Percentiles rank a stretch among this genome's conserved stretches.
phyloP scores from a whole-genome alignment of 1,284 basidiomycete species.

The Melanopsichium pennsylvanicum region DNA sequence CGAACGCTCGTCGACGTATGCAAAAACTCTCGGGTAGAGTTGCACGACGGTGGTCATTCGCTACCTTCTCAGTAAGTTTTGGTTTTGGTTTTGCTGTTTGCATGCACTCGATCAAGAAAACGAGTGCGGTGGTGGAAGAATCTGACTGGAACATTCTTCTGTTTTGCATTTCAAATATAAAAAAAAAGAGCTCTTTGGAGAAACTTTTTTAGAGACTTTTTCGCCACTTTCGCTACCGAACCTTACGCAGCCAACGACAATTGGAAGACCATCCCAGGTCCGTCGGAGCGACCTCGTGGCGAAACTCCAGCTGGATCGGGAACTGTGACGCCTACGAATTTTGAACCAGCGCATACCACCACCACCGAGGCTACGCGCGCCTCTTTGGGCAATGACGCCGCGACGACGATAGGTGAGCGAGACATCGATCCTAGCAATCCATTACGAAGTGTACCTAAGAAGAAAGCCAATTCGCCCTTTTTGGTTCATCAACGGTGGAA shows the following conservation, averaged over 20 bases:
- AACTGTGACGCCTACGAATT: constrained; percentile 39
- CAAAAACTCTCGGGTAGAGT: constrained; percentile 54
- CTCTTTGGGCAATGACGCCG: neutral
- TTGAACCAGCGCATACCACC: too few species aligned
- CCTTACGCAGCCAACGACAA: constrained; percentile 34
- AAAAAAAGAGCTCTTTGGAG: constrained; percentile 57
- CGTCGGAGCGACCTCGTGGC: constrained; percentile 41
- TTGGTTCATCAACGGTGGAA: constrained; percentile 59
- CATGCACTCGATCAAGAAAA: too few species aligned
- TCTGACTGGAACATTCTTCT: too few species aligned
- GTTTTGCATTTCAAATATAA: too few species aligned
- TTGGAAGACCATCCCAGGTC: constrained; percentile 41
- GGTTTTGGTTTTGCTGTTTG: too few species aligned
- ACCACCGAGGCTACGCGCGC: constrained; percentile 12
- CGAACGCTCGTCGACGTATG: constrained; percentile 52
- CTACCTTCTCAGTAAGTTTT: constrained; percentile 58
- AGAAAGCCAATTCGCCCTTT: constrained; percentile 59
- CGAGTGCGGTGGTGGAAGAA: too few species aligned
- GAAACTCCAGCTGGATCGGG: constrained; percentile 43
- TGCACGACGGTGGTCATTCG: constrained; percentile 63
- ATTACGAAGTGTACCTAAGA: constrained; percentile 52
- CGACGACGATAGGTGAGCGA: constrained; percentile 41
- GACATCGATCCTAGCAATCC: constrained; percentile 61
- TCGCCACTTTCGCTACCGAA: constrained; percentile 49
- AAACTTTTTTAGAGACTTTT: constrained; percentile 60